Percentiles rank a stretch among this genome's conserved stretches.
These are phyloP conservation scores for Tulasnella sp. DNA, from an alignment of 768 basidiomycete genomes.

Conservation along the genomic window DNA sequence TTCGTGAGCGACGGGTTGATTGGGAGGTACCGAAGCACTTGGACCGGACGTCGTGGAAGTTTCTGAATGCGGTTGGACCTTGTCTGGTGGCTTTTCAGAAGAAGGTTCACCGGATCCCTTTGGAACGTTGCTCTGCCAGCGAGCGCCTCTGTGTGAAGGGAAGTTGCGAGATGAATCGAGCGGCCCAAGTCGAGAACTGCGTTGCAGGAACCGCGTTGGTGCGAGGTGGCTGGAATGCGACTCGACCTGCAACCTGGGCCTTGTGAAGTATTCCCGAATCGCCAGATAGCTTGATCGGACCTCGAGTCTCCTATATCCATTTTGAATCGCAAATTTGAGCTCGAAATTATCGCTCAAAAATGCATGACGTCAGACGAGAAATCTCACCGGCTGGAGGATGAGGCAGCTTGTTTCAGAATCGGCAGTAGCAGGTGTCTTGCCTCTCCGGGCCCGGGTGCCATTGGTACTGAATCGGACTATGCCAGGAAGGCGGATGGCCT, in stretches of 20 bases:
- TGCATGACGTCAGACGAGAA: neutral
- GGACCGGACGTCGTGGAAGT: neutral
- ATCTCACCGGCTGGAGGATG: neutral
- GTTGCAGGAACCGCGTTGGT: neutral
- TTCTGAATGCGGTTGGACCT: neutral
- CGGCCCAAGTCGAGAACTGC: neutral
- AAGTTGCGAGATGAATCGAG: neutral
- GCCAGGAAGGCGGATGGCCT: neutral
- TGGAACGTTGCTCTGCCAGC: conserved; percentile 6
- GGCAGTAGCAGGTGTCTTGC: neutral
- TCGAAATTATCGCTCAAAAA: neutral
- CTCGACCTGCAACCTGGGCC: neutral
- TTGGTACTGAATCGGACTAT: neutral
- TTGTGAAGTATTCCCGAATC: neutral
- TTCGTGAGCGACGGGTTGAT: neutral
- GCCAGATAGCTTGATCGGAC: conserved; percentile 1
- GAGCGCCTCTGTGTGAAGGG: neutral
- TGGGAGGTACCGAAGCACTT: neutral
- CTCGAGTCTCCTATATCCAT: neutral
- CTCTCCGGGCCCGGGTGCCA: neutral
- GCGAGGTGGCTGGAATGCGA: neutral
- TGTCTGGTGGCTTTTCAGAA: neutral
- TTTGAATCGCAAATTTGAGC: neutral
- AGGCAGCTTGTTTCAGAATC: neutral
- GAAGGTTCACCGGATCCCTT: neutral